Percentiles rank a stretch among this genome's conserved stretches.
Evolutionary conservation across 306 rosid species (phyloP).

Genomic region (Mucuna pruriens): DNA sequence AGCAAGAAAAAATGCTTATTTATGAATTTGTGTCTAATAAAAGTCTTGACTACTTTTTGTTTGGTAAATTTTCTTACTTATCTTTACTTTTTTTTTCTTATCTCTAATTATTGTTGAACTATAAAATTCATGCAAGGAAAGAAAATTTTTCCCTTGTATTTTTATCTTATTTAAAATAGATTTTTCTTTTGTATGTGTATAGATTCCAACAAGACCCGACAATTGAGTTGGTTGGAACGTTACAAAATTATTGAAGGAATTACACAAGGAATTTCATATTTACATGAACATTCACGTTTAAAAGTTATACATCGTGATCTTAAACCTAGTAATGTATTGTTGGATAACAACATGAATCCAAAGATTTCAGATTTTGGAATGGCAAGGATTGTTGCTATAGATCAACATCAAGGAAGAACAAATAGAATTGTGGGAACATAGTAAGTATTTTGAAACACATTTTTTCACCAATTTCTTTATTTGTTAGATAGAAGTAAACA

Average conservation of each 20-base stretch:
- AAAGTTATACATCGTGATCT: slow-evolving; percentile 33
- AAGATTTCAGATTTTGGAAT: slow-evolving; percentile 65
- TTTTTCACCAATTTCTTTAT: neutral
- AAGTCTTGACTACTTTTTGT: slow-evolving; percentile 23
- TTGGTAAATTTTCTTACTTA: neutral
- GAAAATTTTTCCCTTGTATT: neutral
- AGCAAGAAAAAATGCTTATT: slow-evolving; percentile 16
- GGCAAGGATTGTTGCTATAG: slow-evolving; percentile 46
- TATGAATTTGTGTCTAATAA: slow-evolving; percentile 19
- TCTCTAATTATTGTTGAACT: neutral
- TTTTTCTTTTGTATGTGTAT: neutral
- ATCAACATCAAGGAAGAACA: slow-evolving; percentile 46
- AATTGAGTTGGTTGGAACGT: neutral
- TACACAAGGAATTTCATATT: slow-evolving; percentile 18
- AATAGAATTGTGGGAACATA: slow-evolving; percentile 54
- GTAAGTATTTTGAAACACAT: slow-evolving; percentile 40
- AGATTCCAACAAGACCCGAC: neutral
- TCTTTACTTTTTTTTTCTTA: neutral
- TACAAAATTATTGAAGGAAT: slow-evolving; percentile 21
- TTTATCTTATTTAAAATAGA: neutral
- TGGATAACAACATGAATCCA: slow-evolving; percentile 50
- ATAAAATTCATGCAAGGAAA: no score
- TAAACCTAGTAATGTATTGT: slow-evolving; percentile 50
- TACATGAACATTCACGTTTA: slow-evolving; percentile 16
- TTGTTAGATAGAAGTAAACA: neutral